Evolutionary conservation across 306 rosid genomes (phyloP).

Genomic region (Cyamopsis tetragonoloba): DNA sequence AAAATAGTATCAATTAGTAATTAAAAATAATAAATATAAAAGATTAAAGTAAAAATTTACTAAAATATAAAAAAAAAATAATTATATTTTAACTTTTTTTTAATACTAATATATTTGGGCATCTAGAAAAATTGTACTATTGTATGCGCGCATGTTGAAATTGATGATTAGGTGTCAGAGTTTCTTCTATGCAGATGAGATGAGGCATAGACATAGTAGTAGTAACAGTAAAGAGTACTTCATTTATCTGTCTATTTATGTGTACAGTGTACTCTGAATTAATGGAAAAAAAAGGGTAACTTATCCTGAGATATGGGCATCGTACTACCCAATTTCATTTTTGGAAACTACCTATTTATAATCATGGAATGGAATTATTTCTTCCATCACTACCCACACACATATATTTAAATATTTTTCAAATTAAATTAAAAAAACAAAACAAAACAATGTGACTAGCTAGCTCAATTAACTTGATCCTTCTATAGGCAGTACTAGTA

Average conservation of each 20-base stretch:
- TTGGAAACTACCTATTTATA: conserved; percentile 31
- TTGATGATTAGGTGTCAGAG: conserved; percentile 27
- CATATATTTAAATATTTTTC: no score
- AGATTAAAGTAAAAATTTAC: no score
- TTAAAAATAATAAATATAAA: background rate
- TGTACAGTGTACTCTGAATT: conserved; percentile 10
- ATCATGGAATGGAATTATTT: conserved; percentile 28
- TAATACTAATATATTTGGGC: no score
- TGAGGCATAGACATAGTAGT: no score
- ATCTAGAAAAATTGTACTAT: no score
- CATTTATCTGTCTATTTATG: conserved; percentile 7
- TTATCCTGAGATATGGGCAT: conserved; percentile 27
- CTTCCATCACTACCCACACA: conserved; percentile 24
- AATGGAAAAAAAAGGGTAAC: background rate
- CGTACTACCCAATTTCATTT: conserved; percentile 29
- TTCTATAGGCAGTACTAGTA: conserved; percentile 15
- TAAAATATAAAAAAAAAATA: no score
- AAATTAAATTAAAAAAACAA: no score
- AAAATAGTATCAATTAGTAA: background rate
- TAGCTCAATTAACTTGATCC: background rate
- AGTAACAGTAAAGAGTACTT: no score
- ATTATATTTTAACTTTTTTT: no score
- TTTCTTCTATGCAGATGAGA: no score
- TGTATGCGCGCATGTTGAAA: conserved; percentile 23
- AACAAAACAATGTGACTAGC: background rate